Conservation (phyloP, 1,139 yeast genomes). For the Pichia sp. region DNA sequence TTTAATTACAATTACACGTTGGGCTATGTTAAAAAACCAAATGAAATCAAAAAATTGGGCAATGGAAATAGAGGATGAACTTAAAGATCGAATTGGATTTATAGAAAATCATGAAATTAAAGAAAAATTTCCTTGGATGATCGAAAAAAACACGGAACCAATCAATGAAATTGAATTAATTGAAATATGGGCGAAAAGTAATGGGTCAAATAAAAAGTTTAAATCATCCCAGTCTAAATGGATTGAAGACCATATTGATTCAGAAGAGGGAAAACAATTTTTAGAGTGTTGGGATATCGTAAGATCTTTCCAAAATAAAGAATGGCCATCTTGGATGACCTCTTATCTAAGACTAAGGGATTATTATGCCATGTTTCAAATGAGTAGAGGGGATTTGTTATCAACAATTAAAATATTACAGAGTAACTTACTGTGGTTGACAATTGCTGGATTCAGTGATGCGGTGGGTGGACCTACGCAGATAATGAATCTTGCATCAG, state of each 20-base stretch:
- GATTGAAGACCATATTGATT: constrained; percentile 13
- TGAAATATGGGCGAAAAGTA: constrained; percentile 13
- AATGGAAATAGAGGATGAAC: constrained; percentile 12
- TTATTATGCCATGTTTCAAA: constrained; percentile 24
- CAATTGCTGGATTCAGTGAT: constrained; percentile 11
- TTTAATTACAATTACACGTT: constrained; percentile 24
- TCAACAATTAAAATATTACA: constrained; percentile 13
- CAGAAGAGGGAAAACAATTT: constrained; percentile 18
- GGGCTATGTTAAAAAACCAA: constrained; percentile 20
- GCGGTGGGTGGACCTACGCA: constrained; percentile 22
- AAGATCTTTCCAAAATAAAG: constrained; percentile 8
- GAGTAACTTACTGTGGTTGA: constrained; percentile 17
- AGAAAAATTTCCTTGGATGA: constrained; percentile 13
- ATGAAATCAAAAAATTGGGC: constrained; percentile 10
- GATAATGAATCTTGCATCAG: constrained; percentile 25
- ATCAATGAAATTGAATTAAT: constrained; percentile 21
- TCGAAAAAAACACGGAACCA: neutral
- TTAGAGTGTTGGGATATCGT: constrained; percentile 22
- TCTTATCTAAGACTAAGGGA: constrained; percentile 25
- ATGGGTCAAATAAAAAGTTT: neutral
- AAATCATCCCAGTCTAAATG: constrained; percentile 7
- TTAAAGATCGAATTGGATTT: constrained; percentile 21
- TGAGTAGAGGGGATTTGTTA: constrained; percentile 18
- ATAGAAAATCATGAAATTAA: constrained; percentile 20
- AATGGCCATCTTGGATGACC: constrained; percentile 26